Evolutionary conservation across 2,329 filamentous ascomycete species (phyloP), one percentile per base, ranked within the genome.

Genomic region (Colletotrichum lindemuthianum): DNA sequence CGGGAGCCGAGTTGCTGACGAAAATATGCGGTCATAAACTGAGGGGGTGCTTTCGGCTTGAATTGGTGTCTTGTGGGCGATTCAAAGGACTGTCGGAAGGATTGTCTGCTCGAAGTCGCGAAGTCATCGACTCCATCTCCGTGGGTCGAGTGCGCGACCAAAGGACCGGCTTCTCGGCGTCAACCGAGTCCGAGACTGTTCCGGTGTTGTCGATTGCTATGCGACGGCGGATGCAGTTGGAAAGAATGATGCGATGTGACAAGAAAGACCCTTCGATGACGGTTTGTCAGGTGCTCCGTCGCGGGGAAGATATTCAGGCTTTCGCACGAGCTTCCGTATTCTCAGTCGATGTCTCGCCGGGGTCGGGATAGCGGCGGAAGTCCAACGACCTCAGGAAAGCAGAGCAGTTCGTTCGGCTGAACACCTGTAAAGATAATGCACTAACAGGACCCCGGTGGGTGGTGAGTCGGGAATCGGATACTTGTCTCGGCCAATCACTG

Each of bases 111-210:
- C 55, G 59, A 51, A 49, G 54, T 55, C 63, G 55, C 55, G 55
- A 64, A 57, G 59, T 67, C 64, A 65, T 64, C 63, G 73, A 71
- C 76, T 78, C 78, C 78, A 80, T 80, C 76, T 76, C 78, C 73
- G 73, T 73, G 68, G 70, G 70, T 69, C 65, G 66, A 55, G 45
- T 53, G 43, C 52, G 59, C 66, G 58, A 63, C 59, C 63, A 53
- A 63, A 34, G 51, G 40, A 63, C 47, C 59, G 63, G 63, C 52
- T 61, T 61, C 51, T 65, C 63, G 63, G 63, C 32, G 52, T 52
- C 45, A 56, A 65, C 63, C 63, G 63, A 65, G 59, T 52, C 47
- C 52, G 52, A 40, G 36, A 53, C 33, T 37, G 15, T 52, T 63
- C 41, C 58, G 16, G 45, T 34, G 33, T 32, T 53, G 41, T 56